phyloP scores from a whole-genome alignment of 345 rosid genomes.

The Nephelium lappaceum region DNA sequence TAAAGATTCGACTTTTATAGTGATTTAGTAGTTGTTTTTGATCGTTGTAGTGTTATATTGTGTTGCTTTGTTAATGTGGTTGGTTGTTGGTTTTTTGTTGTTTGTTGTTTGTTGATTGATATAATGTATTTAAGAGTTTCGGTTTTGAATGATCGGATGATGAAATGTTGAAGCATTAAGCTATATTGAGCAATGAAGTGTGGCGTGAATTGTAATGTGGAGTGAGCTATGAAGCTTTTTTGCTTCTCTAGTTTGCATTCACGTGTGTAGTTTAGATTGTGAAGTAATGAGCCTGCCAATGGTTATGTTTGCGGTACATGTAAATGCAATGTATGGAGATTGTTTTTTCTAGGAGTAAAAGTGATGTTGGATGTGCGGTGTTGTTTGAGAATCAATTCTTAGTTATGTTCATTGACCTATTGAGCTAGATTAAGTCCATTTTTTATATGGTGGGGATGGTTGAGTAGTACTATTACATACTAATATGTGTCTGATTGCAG shows the following conservation, averaged over 20 bases:
- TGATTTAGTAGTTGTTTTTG: neutral
- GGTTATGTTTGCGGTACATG: neutral
- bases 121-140: neutral
- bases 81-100: neutral
- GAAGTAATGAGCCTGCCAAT: neutral
- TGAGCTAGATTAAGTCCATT: neutral
- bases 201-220: neutral
- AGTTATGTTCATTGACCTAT: neutral
- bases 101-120: neutral
- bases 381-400: neutral
- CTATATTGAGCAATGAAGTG: neutral
- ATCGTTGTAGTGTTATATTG: neutral
- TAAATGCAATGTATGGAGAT: neutral
- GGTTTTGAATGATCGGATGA: neutral
- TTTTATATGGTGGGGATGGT: slow-evolving; percentile 15
- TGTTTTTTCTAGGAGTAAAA: neutral
- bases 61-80: neutral
- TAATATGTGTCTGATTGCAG: slow-evolving; percentile 60
- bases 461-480: slow-evolving; percentile 26
- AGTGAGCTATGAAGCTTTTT: neutral
- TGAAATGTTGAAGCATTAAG: neutral
- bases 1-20: slow-evolving; percentile 26
- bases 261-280: neutral
- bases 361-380: neutral
- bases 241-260: neutral